phyloP scores from a whole-genome alignment of 2,329 filamentous ascomycete species.

The Phoma sp. region DNA sequence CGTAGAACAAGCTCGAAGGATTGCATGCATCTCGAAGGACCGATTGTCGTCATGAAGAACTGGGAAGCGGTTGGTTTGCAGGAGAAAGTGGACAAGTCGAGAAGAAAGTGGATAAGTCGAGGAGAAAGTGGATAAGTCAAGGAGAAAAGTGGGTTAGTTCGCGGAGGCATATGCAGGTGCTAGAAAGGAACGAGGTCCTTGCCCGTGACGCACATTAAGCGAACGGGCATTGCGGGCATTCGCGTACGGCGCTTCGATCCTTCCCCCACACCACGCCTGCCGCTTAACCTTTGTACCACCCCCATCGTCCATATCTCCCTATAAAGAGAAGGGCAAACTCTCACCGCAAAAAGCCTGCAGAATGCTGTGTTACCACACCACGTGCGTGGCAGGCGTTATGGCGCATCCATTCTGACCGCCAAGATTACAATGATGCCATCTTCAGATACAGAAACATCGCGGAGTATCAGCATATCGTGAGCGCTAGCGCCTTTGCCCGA shows the following conservation, averaged over 20 bases:
- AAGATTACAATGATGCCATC: neutral
- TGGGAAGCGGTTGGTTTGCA: constrained; percentile 1
- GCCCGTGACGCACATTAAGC: constrained; percentile 4
- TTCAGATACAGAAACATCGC: neutral
- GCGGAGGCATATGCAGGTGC: constrained; percentile 6
- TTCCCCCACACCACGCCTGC: neutral
- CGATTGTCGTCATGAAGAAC: neutral
- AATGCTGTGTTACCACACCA: constrained; percentile 7
- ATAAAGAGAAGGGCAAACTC: neutral
- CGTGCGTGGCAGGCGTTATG: constrained; percentile 2
- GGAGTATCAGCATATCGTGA: neutral
- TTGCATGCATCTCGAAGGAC: neutral
- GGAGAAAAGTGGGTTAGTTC: no score
- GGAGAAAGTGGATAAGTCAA: neutral
- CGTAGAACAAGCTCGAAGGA: neutral
- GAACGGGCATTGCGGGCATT: constrained; percentile 3
- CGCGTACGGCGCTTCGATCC: constrained; percentile 1
- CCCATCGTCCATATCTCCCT: neutral
- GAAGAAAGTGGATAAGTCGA: neutral
- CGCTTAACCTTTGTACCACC: constrained; percentile 1
- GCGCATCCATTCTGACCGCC: constrained; percentile 3
- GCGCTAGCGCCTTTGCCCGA: constrained; percentile 15
- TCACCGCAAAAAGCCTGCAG: constrained; percentile 14
- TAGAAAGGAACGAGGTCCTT: constrained; percentile 2
- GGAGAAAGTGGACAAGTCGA: neutral